Base-by-base conservation (phyloP, 305 asterid genomes). In the Solanum hybrid region DNA sequence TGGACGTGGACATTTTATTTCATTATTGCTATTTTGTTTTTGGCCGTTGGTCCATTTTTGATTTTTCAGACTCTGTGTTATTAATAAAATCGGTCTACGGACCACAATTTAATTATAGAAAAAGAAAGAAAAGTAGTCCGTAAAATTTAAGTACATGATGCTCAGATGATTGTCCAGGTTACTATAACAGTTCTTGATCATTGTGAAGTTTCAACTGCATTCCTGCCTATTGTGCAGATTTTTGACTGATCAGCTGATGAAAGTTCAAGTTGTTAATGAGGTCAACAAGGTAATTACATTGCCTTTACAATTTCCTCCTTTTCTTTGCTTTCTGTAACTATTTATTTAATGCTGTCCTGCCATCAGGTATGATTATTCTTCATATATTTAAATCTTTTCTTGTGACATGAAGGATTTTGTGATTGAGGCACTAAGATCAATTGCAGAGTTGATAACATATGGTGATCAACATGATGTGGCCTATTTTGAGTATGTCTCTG, bases 391-490 rank as follows among this genome's bases (percentile, higher is more conserved):
- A 73, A 90, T 89, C 91, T 46, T 56, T 76, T 72, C 75, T 56
- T 80, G 69, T 79, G 69, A 36, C 64, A 35, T 91, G 89, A 93
- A 97, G 99, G 99, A 94, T 89, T 95, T 96, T 91, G 98, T 97
- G 87, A 93, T 97, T 86, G 99, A 97, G 95, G 98, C 99, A 85
- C 91, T 97, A 95, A 94, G 99, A 95, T 96, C 99, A 73, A 94
- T 96, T 86, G 95, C 99, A 10, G 99, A 97, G 94, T 92, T 97
- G 92, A 95, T 97, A 90, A 97, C 98, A 60, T 97, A 96, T 51
- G 99, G 99, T 46, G 99, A 97, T 94, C 99, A 97, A 90, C 98
- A 97, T 92, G 99, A 96, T 91, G 90, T 95, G 91, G 94, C 98
- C 92, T 97, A 95, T 93, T 97, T 97, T 34, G 99, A 97, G 99